A percentile compares a stretch with the other conserved stretches of the same genome.
Conservation (phyloP, 805 yeast species). For the Hanseniaspora hatyaiensis region DNA sequence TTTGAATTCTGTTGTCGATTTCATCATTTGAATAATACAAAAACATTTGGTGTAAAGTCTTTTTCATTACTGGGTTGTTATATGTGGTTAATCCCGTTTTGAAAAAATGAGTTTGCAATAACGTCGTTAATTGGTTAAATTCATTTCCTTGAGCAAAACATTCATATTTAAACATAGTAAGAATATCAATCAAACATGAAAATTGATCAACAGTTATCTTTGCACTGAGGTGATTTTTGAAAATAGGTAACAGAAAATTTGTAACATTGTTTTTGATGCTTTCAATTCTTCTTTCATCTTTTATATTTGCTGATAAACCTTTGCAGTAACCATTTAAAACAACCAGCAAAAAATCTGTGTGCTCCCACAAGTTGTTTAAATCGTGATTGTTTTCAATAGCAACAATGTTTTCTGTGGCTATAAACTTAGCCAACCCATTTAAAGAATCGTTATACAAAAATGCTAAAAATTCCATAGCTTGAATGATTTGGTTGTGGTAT, state of each 20-base stretch:
- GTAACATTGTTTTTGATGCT: conserved; percentile 1
- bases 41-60: conserved; percentile 17
- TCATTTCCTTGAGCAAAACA: neutral
- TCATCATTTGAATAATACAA: neutral
- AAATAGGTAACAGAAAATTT: neutral
- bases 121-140: neutral
- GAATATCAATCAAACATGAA: conserved; percentile 13
- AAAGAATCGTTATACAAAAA: conserved; percentile 23
- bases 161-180: neutral
- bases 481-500: conserved; percentile 19
- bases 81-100: neutral
- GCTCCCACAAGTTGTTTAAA: neutral
- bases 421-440: conserved; percentile 16
- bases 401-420: conserved; percentile 23
- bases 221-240: conserved; percentile 20
- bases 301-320: neutral
- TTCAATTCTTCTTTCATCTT: neutral
- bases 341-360: neutral
- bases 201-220: conserved; percentile 14
- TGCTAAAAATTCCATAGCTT: conserved; percentile 28
- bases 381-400: conserved; percentile 20
- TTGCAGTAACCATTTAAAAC: conserved; percentile 6
- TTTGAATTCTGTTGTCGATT: neutral
- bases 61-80: neutral
- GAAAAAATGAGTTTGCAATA: neutral